These are phyloP conservation scores for Cryptosporidium tyzzeri DNA, from an alignment of 169 alveolate species.

Conservation along the genomic window DNA sequence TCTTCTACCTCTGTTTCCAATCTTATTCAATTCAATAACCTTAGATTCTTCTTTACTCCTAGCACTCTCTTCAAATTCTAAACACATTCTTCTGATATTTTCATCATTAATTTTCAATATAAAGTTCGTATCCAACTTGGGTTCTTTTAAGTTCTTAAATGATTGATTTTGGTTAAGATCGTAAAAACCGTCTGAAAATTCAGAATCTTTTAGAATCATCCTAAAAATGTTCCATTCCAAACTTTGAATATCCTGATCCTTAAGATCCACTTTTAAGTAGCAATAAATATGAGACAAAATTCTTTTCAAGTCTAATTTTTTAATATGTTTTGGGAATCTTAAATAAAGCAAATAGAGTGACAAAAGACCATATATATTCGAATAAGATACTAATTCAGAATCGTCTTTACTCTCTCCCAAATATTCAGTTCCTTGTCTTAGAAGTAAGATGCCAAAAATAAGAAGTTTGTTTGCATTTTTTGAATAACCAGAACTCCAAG, in stretches of 20 bases:
- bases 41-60: no score
- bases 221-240: background rate
- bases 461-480: constrained; percentile 25
- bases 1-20: background rate
- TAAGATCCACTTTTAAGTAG: background rate
- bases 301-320: constrained; percentile 8
- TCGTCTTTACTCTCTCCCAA: background rate
- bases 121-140: background rate
- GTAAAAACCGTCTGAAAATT: background rate
- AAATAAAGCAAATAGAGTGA: background rate
- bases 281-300: background rate
- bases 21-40: background rate
- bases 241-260: background rate
- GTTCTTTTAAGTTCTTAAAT: background rate
- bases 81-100: background rate
- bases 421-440: constrained; percentile 46
- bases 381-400: background rate
- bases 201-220: background rate
- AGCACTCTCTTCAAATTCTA: background rate
- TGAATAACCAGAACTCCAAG: constrained; percentile 1
- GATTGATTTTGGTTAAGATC: background rate
- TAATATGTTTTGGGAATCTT: constrained; percentile 35
- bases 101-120: background rate
- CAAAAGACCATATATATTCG: constrained; percentile 52
- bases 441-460: constrained; percentile 34